phyloP scores from a whole-genome alignment of 1,284 basidiomycete species.

The Entoloma clypeatum region DNA sequence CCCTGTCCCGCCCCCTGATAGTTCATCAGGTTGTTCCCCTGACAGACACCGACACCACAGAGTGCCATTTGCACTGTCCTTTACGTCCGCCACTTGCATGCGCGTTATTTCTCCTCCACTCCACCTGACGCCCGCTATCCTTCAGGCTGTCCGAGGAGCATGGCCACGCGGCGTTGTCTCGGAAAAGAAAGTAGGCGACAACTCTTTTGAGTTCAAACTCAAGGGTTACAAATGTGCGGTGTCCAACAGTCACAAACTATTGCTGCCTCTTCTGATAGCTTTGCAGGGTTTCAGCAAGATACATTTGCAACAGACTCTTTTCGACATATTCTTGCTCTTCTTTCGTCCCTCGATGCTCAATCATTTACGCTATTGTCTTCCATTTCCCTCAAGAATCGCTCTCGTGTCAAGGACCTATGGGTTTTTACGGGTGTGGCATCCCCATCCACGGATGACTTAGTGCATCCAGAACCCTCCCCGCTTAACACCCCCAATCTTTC shows the following conservation, averaged over 20 bases:
- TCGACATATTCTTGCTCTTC: constrained; percentile 64
- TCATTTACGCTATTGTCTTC: constrained; percentile 67
- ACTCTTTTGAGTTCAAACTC: constrained; percentile 73
- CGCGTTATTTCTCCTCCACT: constrained; percentile 72
- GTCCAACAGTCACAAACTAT: constrained; percentile 1
- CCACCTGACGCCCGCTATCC: constrained; percentile 69
- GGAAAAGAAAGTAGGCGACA: constrained; percentile 70
- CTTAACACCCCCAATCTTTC: constrained; percentile 27
- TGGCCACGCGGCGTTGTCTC: constrained; percentile 76
- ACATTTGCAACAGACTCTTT: constrained; percentile 74
- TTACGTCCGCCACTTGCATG: constrained; percentile 60
- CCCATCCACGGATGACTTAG: constrained; percentile 24
- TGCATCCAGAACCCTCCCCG: constrained; percentile 35
- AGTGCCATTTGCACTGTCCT: constrained; percentile 69
- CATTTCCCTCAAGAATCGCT: constrained; percentile 61
- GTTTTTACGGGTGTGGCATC: constrained; percentile 59
- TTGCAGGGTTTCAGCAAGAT: constrained; percentile 72
- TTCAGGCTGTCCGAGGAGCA: constrained; percentile 70
- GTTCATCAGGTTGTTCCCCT: constrained; percentile 34
- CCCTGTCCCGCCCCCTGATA: constrained; percentile 30
- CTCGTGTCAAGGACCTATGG: constrained; percentile 75
- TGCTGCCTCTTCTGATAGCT: constrained; percentile 19
- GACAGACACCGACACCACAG: constrained; percentile 35
- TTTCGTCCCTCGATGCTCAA: constrained; percentile 63
- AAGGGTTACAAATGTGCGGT: constrained; percentile 73